Conservation (phyloP, 352 stramenopile species). For the Peronosclerospora sorghi region DNA sequence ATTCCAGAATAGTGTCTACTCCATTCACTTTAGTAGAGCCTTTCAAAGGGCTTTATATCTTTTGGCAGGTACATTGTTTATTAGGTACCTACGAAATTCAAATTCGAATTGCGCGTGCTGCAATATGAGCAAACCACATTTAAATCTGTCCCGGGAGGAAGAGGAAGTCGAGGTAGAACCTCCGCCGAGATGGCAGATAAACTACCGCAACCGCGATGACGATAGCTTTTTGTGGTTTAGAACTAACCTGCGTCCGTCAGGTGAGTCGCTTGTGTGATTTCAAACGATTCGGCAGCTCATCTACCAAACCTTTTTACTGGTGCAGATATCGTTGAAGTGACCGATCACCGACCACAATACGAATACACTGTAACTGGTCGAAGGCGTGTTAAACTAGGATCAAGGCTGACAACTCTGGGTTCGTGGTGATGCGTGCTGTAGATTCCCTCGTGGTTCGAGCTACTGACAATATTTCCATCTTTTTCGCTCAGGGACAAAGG, state of each 20-base stretch:
- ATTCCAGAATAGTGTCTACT: slow-evolving; percentile 28
- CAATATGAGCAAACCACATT: slow-evolving; percentile 14
- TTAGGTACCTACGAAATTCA: no score
- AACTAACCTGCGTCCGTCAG: slow-evolving; percentile 41
- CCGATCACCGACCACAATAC: slow-evolving; percentile 51
- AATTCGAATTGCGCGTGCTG: slow-evolving; percentile 11
- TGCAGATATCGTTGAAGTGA: slow-evolving; percentile 70
- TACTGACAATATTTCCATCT: not conserved
- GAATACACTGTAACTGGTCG: slow-evolving; percentile 65
- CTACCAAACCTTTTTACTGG: not conserved
- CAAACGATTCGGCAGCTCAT: not conserved
- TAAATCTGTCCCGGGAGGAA: slow-evolving; percentile 27
- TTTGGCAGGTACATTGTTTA: no score
- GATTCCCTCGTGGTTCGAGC: not conserved
- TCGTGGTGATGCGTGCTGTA: slow-evolving; percentile 2
- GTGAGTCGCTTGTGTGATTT: slow-evolving; percentile 12
- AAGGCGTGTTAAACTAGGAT: slow-evolving; percentile 61
- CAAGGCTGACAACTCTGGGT: slow-evolving; percentile 47
- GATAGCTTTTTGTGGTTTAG: slow-evolving; percentile 58
- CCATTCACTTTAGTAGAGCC: slow-evolving; percentile 10
- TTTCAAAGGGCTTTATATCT: no score
- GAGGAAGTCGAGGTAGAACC: slow-evolving; percentile 18
- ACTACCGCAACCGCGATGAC: slow-evolving; percentile 5
- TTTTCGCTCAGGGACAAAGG: slow-evolving; percentile 32
- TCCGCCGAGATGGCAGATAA: slow-evolving; percentile 4